Conservation (phyloP, 768 basidiomycete species). For the Phanerochaete carnosa region DNA sequence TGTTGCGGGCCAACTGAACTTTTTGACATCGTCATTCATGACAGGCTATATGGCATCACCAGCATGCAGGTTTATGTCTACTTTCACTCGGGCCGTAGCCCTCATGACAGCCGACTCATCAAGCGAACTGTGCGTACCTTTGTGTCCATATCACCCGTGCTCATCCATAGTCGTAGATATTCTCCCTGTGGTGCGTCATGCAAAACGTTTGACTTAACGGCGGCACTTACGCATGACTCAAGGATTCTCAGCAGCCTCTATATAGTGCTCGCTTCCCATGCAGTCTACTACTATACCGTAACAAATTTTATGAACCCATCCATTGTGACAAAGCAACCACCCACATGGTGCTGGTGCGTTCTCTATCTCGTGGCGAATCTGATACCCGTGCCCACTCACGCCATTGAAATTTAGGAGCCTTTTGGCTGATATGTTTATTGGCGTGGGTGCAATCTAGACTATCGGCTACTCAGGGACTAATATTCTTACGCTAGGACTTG, state of each 20-base stretch:
- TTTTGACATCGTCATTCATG: neutral
- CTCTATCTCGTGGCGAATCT: neutral
- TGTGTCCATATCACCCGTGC: no score
- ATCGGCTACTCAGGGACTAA: neutral
- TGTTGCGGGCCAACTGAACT: neutral
- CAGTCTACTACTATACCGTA: neutral
- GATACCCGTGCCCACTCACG: no score
- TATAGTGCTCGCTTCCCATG: neutral
- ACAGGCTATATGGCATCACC: no score
- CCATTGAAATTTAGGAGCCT: neutral
- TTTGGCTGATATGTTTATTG: neutral
- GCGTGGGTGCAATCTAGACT: neutral
- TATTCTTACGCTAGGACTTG: neutral
- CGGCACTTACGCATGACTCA: neutral
- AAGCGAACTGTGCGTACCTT: no score
- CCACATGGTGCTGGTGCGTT: no score
- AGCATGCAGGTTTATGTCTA: no score
- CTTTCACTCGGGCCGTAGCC: no score
- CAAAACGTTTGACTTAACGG: no score
- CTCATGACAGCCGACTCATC: no score
- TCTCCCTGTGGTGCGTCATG: no score
- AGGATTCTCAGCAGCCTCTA: neutral
- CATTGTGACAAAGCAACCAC: neutral
- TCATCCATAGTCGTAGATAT: no score
- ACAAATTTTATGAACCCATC: neutral